Conservation (phyloP, 306 rosid genomes). For the Citrullus amarus region DNA sequence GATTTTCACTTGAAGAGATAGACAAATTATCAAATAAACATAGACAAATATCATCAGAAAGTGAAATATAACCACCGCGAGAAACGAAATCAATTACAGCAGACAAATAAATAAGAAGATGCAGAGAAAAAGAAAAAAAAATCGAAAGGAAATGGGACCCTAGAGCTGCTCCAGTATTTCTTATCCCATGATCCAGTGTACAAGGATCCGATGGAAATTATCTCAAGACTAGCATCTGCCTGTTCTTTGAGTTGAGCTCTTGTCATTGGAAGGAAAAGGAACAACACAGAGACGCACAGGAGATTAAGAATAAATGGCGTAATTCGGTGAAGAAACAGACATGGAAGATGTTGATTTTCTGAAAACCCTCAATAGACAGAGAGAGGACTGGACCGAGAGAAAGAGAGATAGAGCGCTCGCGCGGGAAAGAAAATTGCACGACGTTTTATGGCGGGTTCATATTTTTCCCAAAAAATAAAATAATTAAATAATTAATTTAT, state of each 20-base stretch:
- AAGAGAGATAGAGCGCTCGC: background rate
- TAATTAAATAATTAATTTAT: too few species aligned
- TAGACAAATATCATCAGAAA: background rate
- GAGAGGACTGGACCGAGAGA: background rate
- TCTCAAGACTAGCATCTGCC: conserved; percentile 38
- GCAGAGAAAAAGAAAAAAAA: background rate
- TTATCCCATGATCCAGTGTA: conserved; percentile 72
- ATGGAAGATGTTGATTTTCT: background rate
- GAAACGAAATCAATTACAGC: background rate
- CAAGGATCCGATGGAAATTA: conserved; percentile 66
- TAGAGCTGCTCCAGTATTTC: conserved; percentile 89
- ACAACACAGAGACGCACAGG: background rate
- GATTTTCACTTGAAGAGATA: background rate
- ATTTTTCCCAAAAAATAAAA: background rate
- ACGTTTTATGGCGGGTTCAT: background rate
- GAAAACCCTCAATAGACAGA: background rate
- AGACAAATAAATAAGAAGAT: background rate
- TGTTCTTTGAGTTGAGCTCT: conserved; percentile 20
- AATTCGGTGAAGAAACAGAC: background rate
- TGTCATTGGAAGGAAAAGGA: conserved; percentile 6
- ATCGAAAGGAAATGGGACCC: conserved; percentile 38
- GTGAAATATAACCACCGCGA: background rate
- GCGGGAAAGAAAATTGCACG: background rate
- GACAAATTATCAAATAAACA: background rate
- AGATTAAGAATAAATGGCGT: background rate